Base-by-base conservation (phyloP, 305 asterid genomes). In the Fraxinus floribunda region DNA sequence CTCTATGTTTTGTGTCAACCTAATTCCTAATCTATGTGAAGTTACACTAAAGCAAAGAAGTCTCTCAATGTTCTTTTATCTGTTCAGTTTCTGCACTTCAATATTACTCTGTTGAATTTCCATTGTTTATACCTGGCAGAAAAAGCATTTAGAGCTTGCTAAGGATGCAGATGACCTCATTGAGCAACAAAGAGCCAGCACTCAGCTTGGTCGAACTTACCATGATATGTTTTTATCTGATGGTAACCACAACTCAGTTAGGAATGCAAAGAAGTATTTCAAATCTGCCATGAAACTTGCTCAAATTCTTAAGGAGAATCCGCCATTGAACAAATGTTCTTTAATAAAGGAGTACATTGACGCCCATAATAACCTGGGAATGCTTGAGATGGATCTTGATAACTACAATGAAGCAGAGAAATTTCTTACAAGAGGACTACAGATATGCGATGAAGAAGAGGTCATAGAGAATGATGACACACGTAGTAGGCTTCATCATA, bases 121-220 rank as follows among this genome's bases (percentile, higher is more conserved):
- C 81, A 4, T 39, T 36, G 78, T 57, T 74, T 73, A n/a, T 71
- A 71, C 76, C n/a, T 81, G 86, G 77, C 91, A 96, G 99, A 92
- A 92, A 92, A 93, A 88, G 66, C 99, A 94, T 90, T 84, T 97
- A 82, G 92, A 95, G 81, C 93, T 97, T 15, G 98, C 99, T 68
- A 90, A 88, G 89, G 91, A 91, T 81, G 87, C 87, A 74, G 87
- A 90, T 78, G 93, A 97, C 85, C 87, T 97, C 24, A 60, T 90
- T 85, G 98, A 97, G 91, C 97, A 97, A 89, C 98, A 94, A 88
- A 90, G 99, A 89, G 98, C 98, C 34, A 88, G 90, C 86, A 97
- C 99, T 55, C 99, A 97, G 90, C 98, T 97, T 44, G 99, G 99
- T 74, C 91, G 99, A 84, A 92, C 98, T 66, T 97, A 94, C 85